A percentile compares a stretch with the other conserved stretches of the same genome.
Conservation (phyloP, 805 yeast genomes). For the Zygosaccharomyces siamensis region DNA sequence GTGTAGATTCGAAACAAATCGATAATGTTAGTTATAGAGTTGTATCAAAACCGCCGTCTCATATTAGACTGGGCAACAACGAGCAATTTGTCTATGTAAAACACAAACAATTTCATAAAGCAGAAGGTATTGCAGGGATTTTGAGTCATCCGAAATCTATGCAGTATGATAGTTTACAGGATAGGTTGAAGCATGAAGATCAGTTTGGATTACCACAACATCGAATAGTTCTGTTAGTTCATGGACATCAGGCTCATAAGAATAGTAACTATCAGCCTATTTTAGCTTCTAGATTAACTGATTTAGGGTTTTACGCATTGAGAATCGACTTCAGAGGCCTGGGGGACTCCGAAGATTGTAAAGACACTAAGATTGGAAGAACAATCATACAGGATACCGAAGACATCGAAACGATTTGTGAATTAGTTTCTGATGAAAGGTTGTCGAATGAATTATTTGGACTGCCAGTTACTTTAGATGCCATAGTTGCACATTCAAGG, state of each 20-base stretch:
- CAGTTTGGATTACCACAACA: slow-evolving; percentile 34
- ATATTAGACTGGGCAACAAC: slow-evolving; percentile 12
- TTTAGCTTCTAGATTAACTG: slow-evolving; percentile 58
- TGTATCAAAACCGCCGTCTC: slow-evolving; percentile 12
- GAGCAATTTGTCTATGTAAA: slow-evolving; percentile 23
- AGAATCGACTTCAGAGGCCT: slow-evolving; percentile 84
- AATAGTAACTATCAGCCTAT: slow-evolving; percentile 67
- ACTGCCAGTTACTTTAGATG: slow-evolving; percentile 43
- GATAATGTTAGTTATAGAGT: slow-evolving; percentile 12
- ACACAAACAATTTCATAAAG: slow-evolving; percentile 22
- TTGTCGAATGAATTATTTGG: slow-evolving; percentile 30
- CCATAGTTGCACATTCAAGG: slow-evolving; percentile 74
- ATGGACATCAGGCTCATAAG: slow-evolving; percentile 84
- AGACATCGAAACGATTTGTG: slow-evolving; percentile 52
- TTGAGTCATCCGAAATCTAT: slow-evolving; percentile 34
- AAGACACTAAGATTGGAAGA: slow-evolving; percentile 43
- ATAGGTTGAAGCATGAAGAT: slow-evolving; percentile 14
- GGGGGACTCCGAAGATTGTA: slow-evolving; percentile 61
- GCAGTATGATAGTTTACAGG: slow-evolving; percentile 18
- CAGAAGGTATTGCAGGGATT: slow-evolving; percentile 36
- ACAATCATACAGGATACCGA: slow-evolving; percentile 57
- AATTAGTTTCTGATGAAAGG: slow-evolving; percentile 33
- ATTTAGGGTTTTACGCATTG: slow-evolving; percentile 58
- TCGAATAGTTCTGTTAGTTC: slow-evolving; percentile 59
- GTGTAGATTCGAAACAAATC: slow-evolving; percentile 8